Conservation (phyloP, 1,284 basidiomycete species). For the Tylopilus sp. region DNA sequence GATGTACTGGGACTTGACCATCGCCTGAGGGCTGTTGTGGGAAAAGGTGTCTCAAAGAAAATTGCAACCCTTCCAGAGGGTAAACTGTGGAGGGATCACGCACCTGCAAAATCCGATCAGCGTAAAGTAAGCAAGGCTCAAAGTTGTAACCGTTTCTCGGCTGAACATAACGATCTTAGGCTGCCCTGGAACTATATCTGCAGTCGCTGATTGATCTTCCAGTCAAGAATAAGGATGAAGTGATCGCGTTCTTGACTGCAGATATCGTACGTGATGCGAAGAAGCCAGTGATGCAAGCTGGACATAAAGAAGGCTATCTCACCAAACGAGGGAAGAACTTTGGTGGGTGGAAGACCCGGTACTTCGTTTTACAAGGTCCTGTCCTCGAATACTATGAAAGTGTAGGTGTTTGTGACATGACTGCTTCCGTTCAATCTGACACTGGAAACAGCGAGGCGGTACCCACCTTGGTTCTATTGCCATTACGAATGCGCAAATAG, state of each 20-base stretch:
- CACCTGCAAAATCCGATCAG: slow-evolving; percentile 94
- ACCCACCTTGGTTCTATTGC: slow-evolving; percentile 84
- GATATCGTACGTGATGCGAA: slow-evolving; percentile 76
- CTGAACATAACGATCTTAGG: slow-evolving; percentile 40
- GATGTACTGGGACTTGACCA: slow-evolving; percentile 86
- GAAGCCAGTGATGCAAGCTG: slow-evolving; percentile 71
- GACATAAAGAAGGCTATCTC: slow-evolving; percentile 93
- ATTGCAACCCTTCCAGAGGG: slow-evolving; percentile 85
- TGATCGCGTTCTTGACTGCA: slow-evolving; percentile 89
- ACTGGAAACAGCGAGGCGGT: slow-evolving; percentile 71
- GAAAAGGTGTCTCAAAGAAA: slow-evolving; percentile 69
- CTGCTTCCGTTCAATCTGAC: slow-evolving; percentile 14
- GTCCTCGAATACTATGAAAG: slow-evolving; percentile 92
- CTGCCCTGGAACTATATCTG: slow-evolving; percentile 82
- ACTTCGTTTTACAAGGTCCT: slow-evolving; percentile 86
- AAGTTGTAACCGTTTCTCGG: not conserved
- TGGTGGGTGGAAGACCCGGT: slow-evolving; percentile 94
- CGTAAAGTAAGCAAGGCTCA: slow-evolving; percentile 62
- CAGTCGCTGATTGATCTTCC: slow-evolving; percentile 82
- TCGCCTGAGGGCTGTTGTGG: slow-evolving; percentile 61
- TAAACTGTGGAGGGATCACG: slow-evolving; percentile 93
- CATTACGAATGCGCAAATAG: slow-evolving; percentile 86
- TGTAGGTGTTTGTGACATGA: slow-evolving; percentile 49
- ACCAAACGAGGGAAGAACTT: slow-evolving; percentile 98
- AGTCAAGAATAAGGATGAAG: slow-evolving; percentile 84